Conservation (phyloP, 352 stramenopile species). For the Phytophthora uliginosa region DNA sequence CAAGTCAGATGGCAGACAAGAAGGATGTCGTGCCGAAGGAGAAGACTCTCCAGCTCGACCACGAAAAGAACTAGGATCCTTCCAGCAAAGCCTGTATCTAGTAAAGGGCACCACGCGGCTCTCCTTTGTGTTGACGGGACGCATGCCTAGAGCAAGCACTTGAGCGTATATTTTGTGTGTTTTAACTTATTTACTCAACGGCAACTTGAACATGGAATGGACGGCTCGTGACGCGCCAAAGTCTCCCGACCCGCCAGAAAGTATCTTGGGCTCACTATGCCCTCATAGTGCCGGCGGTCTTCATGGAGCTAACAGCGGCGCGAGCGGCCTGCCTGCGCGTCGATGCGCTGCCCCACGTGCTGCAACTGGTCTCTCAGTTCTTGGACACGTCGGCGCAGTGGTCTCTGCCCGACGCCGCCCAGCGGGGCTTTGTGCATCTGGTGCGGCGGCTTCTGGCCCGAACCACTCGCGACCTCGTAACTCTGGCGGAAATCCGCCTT, state of each 20-base stretch:
- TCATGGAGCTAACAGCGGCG: slow-evolving; percentile 15
- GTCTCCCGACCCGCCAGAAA: background rate
- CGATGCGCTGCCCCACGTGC: slow-evolving; percentile 28
- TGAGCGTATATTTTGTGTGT: too few species aligned
- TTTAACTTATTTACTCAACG: background rate
- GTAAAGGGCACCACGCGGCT: background rate
- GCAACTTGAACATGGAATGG: background rate
- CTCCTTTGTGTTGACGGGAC: background rate
- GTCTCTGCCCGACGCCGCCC: slow-evolving; percentile 21
- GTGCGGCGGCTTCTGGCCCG: slow-evolving; percentile 15
- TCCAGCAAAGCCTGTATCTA: background rate
- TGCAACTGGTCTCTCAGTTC: slow-evolving; percentile 19
- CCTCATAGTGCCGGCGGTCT: background rate
- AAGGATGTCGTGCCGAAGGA: background rate
- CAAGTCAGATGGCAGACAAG: background rate
- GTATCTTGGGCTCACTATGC: background rate
- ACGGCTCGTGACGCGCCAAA: background rate
- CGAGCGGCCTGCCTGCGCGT: slow-evolving; percentile 26
- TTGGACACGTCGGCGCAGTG: slow-evolving; percentile 32
- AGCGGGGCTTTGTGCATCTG: slow-evolving; percentile 33
- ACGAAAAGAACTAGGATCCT: background rate
- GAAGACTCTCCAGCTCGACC: background rate
- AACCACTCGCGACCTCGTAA: slow-evolving; percentile 6
- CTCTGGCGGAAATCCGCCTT: slow-evolving; percentile 25
- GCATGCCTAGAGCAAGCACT: background rate